Base-by-base conservation (phyloP, 495 filamentous ascomycete species). In the Neurospora discreta region DNA sequence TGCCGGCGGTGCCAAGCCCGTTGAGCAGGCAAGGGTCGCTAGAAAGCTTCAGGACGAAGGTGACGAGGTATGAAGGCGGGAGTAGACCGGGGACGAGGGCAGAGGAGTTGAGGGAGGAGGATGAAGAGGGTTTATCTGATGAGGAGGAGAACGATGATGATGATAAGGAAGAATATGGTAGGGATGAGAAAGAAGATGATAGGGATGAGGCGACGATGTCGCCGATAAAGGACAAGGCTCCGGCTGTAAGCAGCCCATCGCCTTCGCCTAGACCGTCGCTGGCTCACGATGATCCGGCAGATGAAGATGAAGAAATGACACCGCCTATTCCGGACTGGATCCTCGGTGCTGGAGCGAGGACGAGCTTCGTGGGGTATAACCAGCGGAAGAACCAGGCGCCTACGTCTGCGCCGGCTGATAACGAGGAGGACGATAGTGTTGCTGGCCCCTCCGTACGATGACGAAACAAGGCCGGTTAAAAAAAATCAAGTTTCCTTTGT, bases 311-410 rank as follows among this genome's bases (percentile, higher is more conserved):
- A 60, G 13, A 15, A 69, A 84, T 90, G 81, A 87, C 87, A 7
- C 86, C 87, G 3, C 86, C 87, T 3, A 87, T 89, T 52, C 87
- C 87, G 0, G 86, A 88, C 18, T 89, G 85, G 80, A 83, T 90
- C 60, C 75, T 90, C 36, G 83, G 78, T 68, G 81, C 83, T 1
- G 85, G 85, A 9, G 80, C 82, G 11, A 77, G 80, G 68, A 83
- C 77, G 44, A 87, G 82, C 73, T 73, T 85, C 70, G 69, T 78
- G 42, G 79, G 78, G 1, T 84, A 82, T 71, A 73, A 79, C 3
- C 41, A 79, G 40, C 68, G 77, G 77, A 39, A 79, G 78, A 67
- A 9, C 42, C 23, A 71, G 42, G 71, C 44, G 43, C 67, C 39
- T 20, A 30, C 20, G 52, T 16, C 43, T 52, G 44, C 44, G 20